phyloP scores from a whole-genome alignment of 257 asterid genomes.

The Petunia axillaris region DNA sequence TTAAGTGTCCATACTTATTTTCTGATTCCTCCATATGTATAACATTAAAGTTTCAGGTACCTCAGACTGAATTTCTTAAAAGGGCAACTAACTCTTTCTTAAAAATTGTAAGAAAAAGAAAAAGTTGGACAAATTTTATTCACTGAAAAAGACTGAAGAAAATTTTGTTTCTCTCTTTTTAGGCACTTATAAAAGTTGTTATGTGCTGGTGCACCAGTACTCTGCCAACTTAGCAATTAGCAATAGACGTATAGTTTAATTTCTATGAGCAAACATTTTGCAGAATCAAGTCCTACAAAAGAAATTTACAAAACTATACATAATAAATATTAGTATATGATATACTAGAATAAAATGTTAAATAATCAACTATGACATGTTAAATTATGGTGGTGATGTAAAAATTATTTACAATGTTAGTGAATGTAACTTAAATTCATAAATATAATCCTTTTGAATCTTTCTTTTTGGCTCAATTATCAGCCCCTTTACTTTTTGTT shows the following conservation, averaged over 20 bases:
- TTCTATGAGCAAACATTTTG: not conserved
- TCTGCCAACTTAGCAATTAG: not conserved
- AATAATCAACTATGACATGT: not conserved
- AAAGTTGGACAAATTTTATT: too few relatives aligned
- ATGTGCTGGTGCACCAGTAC: not conserved
- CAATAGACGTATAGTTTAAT: not conserved
- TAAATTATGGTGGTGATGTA: not conserved
- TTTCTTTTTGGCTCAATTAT: not conserved
- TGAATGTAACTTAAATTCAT: not conserved
- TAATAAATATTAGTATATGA: not conserved
- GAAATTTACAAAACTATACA: not conserved
- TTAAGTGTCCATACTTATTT: not conserved
- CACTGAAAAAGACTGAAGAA: too few relatives aligned
- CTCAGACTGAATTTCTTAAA: not conserved
- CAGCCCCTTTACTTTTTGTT: not conserved
- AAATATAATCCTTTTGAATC: not conserved
- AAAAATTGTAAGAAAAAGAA: not conserved
- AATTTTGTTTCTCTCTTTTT: not conserved
- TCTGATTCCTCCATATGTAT: slow-evolving; percentile 2
- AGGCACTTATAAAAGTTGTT: not conserved
- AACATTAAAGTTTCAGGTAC: not conserved
- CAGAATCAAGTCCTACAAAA: not conserved
- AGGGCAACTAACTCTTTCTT: not conserved
- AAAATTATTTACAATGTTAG: not conserved
- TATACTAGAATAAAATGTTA: not conserved